Evolutionary conservation across 208 protist genomes (phyloP).

Genomic region (Trypanosoma cruzi): DNA sequence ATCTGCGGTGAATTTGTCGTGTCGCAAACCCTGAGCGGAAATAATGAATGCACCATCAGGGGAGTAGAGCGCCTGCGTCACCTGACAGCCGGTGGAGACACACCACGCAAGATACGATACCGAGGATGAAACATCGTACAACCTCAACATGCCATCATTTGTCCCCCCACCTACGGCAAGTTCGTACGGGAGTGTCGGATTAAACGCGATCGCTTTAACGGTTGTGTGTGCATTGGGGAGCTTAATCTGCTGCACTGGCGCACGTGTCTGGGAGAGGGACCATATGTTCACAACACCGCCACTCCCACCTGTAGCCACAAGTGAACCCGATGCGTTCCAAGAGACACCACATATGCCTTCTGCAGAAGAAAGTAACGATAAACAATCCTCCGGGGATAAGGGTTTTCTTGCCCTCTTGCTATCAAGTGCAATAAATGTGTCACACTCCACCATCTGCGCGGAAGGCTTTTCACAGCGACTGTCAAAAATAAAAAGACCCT

Average conservation of each 20-base stretch:
- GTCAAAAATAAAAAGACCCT: slow-evolving; percentile 67
- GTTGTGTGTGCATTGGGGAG: slow-evolving; percentile 40
- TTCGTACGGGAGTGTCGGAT: slow-evolving; percentile 70
- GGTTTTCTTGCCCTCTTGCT: not conserved
- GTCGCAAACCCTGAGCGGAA: slow-evolving; percentile 43
- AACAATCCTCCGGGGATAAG: not conserved
- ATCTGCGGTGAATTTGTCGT: not conserved
- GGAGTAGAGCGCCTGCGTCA: slow-evolving; percentile 74
- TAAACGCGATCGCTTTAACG: slow-evolving; percentile 67
- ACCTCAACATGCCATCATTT: slow-evolving; percentile 35
- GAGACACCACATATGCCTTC: slow-evolving; percentile 66
- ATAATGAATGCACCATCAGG: slow-evolving; percentile 71
- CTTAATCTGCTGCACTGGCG: slow-evolving; percentile 33
- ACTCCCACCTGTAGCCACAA: slow-evolving; percentile 62
- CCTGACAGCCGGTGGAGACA: slow-evolving; percentile 43
- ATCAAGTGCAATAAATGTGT: slow-evolving; percentile 5
- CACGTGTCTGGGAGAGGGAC: slow-evolving; percentile 46
- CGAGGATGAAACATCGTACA: slow-evolving; percentile 62
- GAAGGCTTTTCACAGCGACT: slow-evolving; percentile 34
- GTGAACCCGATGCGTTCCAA: slow-evolving; percentile 67
- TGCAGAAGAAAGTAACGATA: slow-evolving; percentile 25
- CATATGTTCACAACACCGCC: slow-evolving; percentile 66
- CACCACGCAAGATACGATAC: slow-evolving; percentile 27
- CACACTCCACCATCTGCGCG: slow-evolving; percentile 28
- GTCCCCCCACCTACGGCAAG: slow-evolving; percentile 51